These are phyloP conservation scores for Trypanosoma theileri DNA, from an alignment of 208 protist species.

Conservation along the genomic window DNA sequence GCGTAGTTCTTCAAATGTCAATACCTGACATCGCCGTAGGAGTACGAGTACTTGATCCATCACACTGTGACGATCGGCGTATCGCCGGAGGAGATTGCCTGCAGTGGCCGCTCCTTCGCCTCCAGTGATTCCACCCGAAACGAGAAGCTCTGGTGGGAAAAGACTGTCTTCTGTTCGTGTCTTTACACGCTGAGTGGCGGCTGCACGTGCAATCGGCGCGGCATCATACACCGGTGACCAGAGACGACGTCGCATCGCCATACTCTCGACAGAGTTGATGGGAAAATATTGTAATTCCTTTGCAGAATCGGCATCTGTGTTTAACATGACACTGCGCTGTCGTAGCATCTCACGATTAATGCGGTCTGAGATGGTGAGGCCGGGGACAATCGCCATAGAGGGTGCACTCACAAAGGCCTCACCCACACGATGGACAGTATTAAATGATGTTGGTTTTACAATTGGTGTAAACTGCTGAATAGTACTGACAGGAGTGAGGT, in stretches of 20 bases:
- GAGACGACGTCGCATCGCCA: slow-evolving; percentile 43
- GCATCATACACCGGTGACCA: slow-evolving; percentile 41
- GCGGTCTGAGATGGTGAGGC: slow-evolving; percentile 54
- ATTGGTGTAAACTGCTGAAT: slow-evolving; percentile 62
- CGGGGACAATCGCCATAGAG: slow-evolving; percentile 34
- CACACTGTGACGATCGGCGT: slow-evolving; percentile 45
- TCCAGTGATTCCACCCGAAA: slow-evolving; percentile 73
- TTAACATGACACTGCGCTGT: slow-evolving; percentile 74
- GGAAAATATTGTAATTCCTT: slow-evolving; percentile 59
- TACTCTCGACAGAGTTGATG: slow-evolving; percentile 53
- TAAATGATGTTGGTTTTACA: slow-evolving; percentile 19
- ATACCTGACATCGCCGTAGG: slow-evolving; percentile 65
- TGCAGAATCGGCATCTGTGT: slow-evolving; percentile 53
- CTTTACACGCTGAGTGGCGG: not conserved
- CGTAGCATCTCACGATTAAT: slow-evolving; percentile 67
- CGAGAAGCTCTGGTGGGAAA: slow-evolving; percentile 76
- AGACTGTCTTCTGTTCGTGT: slow-evolving; percentile 55
- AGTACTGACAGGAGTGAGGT: slow-evolving; percentile 62
- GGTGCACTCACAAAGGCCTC: slow-evolving; percentile 45
- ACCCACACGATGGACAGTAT: slow-evolving; percentile 34
- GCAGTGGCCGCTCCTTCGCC: slow-evolving; percentile 43
- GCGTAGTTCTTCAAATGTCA: slow-evolving; percentile 43
- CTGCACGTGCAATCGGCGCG: not conserved
- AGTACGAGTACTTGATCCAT: slow-evolving; percentile 55
- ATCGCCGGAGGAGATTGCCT: slow-evolving; percentile 61